These are phyloP conservation scores for Globisporangium middletonii DNA, from an alignment of 352 stramenopile species.

Conservation along the genomic window DNA sequence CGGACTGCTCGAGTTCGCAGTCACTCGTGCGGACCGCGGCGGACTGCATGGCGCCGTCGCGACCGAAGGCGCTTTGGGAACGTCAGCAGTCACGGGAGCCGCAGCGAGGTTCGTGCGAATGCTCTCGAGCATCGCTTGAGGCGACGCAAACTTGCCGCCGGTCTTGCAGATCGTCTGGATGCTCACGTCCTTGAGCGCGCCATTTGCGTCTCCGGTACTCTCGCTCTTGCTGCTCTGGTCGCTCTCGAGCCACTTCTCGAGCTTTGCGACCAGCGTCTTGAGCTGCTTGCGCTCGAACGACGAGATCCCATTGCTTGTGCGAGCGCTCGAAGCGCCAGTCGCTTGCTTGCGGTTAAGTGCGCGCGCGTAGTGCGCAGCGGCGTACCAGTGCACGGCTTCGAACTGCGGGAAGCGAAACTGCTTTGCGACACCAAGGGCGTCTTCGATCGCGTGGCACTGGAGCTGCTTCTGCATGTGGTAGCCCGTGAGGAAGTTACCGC, in stretches of 20 bases:
- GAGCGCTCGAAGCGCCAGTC: not conserved
- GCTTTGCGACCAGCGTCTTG: constrained; percentile 11
- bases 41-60: too few species aligned
- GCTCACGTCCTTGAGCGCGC: constrained; percentile 9
- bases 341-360: constrained; percentile 9
- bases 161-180: constrained; percentile 14
- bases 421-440: constrained; percentile 16
- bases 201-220: constrained; percentile 3
- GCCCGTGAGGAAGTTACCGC: constrained; percentile 34
- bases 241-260: constrained; percentile 18
- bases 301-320: constrained; percentile 5
- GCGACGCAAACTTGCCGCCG: constrained; percentile 2
- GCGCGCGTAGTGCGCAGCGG: constrained; percentile 22
- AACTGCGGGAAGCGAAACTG: constrained; percentile 34
- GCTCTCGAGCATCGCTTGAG: constrained; percentile 10
- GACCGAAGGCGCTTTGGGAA: not conserved
- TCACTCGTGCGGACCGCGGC: not conserved
- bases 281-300: constrained; percentile 21
- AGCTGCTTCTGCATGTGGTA: constrained; percentile 35
- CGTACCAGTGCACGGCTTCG: constrained; percentile 31
- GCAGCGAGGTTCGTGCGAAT: constrained; percentile 1
- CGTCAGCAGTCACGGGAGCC: not conserved
- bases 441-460: constrained; percentile 24
- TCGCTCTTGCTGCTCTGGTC: not conserved
- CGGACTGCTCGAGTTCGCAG: constrained; percentile 16